phyloP scores from a whole-genome alignment of 2,329 filamentous ascomycete species.

The Pleurostoma richardsiae region DNA sequence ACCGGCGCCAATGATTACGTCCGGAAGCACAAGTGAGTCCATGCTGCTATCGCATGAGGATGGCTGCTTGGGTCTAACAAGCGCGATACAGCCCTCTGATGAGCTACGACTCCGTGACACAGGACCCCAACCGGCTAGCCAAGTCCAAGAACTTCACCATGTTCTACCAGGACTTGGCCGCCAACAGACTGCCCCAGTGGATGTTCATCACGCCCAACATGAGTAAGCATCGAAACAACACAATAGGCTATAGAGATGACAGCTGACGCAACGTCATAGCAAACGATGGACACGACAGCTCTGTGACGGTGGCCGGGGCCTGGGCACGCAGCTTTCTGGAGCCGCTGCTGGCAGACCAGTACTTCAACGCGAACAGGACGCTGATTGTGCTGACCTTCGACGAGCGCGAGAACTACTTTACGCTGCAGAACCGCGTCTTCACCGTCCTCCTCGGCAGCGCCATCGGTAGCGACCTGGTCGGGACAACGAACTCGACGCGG shows the following conservation, averaged over 20 bases:
- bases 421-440: conserved; percentile 15
- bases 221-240: conserved; percentile 16
- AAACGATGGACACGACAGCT: conserved; percentile 20
- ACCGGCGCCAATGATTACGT: conserved; percentile 57
- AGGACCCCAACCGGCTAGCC: conserved; percentile 18
- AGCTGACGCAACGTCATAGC: conserved; percentile 1
- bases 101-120: conserved; percentile 22
- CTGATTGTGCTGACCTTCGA: conserved; percentile 20
- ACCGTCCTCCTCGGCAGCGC: conserved; percentile 17
- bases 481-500: conserved; percentile 15
- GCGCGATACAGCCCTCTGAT: conserved; percentile 16
- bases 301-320: conserved; percentile 17
- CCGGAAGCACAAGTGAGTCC: conserved; percentile 55
- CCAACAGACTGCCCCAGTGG: conserved; percentile 20
- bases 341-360: conserved; percentile 18
- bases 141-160: conserved; percentile 24
- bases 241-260: not conserved
- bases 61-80: not conserved
- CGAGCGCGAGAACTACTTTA: conserved; percentile 17
- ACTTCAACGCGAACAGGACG: conserved; percentile 28
- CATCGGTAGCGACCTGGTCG: conserved; percentile 12
- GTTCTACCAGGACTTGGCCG: conserved; percentile 19
- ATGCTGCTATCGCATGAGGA: not conserved
- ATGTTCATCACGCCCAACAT: conserved; percentile 42
- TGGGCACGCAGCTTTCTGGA: conserved; percentile 20